phyloP scores from a whole-genome alignment of 2,329 filamentous ascomycete species.

The Phialocephala sp. region DNA sequence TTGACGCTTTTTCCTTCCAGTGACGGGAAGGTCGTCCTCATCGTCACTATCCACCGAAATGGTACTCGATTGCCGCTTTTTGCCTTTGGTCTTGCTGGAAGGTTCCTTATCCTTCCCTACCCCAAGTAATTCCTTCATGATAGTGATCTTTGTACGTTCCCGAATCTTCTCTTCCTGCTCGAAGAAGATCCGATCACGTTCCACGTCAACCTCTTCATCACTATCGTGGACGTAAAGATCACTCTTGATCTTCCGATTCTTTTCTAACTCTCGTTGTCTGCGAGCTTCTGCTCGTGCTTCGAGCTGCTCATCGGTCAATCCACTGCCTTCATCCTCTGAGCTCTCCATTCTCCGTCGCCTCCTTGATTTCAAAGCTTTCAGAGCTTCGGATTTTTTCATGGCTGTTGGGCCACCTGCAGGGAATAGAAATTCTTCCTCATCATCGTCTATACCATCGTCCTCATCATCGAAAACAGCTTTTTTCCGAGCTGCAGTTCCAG shows the following conservation, averaged over 20 bases:
- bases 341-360: conserved; percentile 46
- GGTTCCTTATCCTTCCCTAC: conserved; percentile 31
- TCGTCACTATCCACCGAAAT: conserved; percentile 41
- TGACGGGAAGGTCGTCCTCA: conserved; percentile 30
- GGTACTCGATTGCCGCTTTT: conserved; percentile 28
- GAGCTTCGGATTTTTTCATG: conserved; percentile 57
- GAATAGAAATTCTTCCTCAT: conserved; percentile 65
- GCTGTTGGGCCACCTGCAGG: conserved; percentile 69
- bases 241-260: conserved; percentile 81
- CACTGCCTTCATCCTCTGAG: conserved; percentile 50
- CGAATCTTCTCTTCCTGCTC: conserved; percentile 72
- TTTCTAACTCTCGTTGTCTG: conserved; percentile 74
- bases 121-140: conserved; percentile 40
- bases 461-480: conserved; percentile 74
- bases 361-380: conserved; percentile 63
- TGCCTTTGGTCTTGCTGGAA: conserved; percentile 10
- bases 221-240: conserved; percentile 79
- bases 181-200: conserved; percentile 78
- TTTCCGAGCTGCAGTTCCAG: conserved; percentile 53
- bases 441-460: conserved; percentile 61
- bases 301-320: conserved; percentile 66
- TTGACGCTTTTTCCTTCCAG: conserved; percentile 32
- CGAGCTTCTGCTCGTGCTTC: conserved; percentile 64
- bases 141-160: conserved; percentile 48
- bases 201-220: conserved; percentile 88